These are phyloP conservation scores for Elsinoe necatrix DNA, from an alignment of 2,329 filamentous ascomycete species.

Conservation along the genomic window DNA sequence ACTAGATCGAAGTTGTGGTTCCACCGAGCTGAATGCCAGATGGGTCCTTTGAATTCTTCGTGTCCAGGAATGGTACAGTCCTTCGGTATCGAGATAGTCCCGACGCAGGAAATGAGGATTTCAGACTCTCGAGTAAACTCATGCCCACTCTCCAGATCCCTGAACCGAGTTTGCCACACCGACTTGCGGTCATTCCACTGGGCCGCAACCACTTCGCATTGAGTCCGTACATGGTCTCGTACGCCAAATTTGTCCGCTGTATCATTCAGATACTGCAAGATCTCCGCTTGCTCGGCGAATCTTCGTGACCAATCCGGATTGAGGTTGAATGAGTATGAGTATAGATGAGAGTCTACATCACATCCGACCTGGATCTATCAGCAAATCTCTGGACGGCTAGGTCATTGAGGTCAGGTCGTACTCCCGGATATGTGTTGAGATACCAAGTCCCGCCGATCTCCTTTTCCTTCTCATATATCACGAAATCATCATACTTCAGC, in stretches of 20 bases:
- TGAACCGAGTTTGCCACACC: slow-evolving; percentile 2
- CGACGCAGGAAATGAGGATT: slow-evolving; percentile 14
- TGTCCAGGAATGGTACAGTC: slow-evolving; percentile 8
- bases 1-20: slow-evolving; percentile 4
- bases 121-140: not conserved
- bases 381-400: not conserved
- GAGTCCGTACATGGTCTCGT: not conserved
- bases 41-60: slow-evolving; percentile 16
- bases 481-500: slow-evolving; percentile 5
- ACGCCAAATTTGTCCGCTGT: slow-evolving; percentile 15
- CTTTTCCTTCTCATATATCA: slow-evolving; percentile 11
- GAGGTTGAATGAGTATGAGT: slow-evolving; percentile 27
- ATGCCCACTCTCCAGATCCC: not conserved
- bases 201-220: slow-evolving; percentile 1
- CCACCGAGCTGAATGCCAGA: slow-evolving; percentile 19
- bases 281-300: slow-evolving; percentile 17
- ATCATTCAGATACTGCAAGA: slow-evolving; percentile 16
- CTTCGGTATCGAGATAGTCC: slow-evolving; percentile 14
- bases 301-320: slow-evolving; percentile 27
- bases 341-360: slow-evolving; percentile 24
- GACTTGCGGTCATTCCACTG: not conserved
- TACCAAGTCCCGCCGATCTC: slow-evolving; percentile 15
- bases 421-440: slow-evolving; percentile 15
- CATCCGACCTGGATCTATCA: not conserved
- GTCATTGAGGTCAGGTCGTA: not conserved